These are phyloP conservation scores for Oryza brachyantha DNA, from an alignment of 176 grass and related monocot species.

Conservation along the genomic window DNA sequence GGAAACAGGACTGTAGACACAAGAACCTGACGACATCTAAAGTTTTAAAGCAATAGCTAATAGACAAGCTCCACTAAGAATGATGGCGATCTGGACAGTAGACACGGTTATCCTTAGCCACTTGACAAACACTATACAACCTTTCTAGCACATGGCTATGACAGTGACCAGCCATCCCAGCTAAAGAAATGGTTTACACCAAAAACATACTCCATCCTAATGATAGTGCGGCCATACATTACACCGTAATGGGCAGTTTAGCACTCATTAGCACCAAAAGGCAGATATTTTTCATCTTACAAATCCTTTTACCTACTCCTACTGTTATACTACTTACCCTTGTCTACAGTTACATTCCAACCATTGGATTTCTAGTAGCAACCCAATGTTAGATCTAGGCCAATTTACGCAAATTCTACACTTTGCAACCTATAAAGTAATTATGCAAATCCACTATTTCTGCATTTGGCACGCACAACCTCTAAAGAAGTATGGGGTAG, in stretches of 20 bases:
- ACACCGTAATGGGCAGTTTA: conserved; percentile 9
- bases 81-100: conserved; percentile 34
- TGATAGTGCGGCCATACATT: conserved; percentile 20
- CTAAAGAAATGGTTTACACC: conserved; percentile 21
- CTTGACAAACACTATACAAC: conserved; percentile 33
- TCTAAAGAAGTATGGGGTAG: no score
- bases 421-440: neutral
- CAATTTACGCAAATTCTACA: neutral
- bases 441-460: neutral
- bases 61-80: conserved; percentile 30
- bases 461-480: neutral
- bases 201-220: conserved; percentile 33
- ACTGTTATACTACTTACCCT: neutral
- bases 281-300: neutral
- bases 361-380: no score
- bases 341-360: neutral
- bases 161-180: conserved; percentile 29
- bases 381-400: conserved; percentile 23
- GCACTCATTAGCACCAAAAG: neutral
- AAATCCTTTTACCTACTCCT: neutral
- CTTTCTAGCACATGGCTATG: conserved; percentile 44
- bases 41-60: conserved; percentile 34
- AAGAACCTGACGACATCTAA: conserved; percentile 33
- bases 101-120: conserved; percentile 38
- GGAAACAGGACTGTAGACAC: conserved; percentile 30